These are phyloP conservation scores for Pestalotiopsis fici DNA, from an alignment of 2,329 filamentous ascomycete genomes.

Conservation along the genomic window DNA sequence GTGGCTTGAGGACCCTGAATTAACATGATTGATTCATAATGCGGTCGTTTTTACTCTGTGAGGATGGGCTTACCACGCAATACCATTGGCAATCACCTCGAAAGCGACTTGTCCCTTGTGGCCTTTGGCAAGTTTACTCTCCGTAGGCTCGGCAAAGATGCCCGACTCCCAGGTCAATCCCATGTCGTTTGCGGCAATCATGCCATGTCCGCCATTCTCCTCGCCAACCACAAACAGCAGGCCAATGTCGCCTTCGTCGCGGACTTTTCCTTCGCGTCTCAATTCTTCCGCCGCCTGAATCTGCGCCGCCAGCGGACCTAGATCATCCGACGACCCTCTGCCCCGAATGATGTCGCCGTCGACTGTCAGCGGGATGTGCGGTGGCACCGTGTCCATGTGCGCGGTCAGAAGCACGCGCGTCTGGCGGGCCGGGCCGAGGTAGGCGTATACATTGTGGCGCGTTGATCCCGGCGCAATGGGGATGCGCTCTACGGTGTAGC, in stretches of 20 bases:
- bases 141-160: constrained; percentile 57
- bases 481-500: constrained; percentile 36
- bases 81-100: constrained; percentile 28
- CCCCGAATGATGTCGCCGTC: constrained; percentile 42
- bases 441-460: constrained; percentile 39
- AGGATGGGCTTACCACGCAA: constrained; percentile 22
- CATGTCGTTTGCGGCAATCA: constrained; percentile 49
- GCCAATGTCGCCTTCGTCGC: constrained; percentile 25
- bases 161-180: constrained; percentile 44
- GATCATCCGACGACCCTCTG: constrained; percentile 41
- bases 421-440: constrained; percentile 29
- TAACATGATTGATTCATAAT: not conserved
- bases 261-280: constrained; percentile 21
- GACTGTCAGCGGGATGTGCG: constrained; percentile 51
- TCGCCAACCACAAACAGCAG: constrained; percentile 47
- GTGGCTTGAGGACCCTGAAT: constrained; percentile 21
- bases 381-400: constrained; percentile 45
- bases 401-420: constrained; percentile 33
- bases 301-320: constrained; percentile 45
- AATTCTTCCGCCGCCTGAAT: constrained; percentile 44
- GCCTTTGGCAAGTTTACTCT: constrained; percentile 51
- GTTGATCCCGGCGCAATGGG: constrained; percentile 30
- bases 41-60: not conserved
- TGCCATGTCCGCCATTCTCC: constrained; percentile 54
- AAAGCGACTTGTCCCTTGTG: constrained; percentile 50